These are phyloP conservation scores for Neonectria hederae DNA, from an alignment of 2,329 filamentous ascomycete species.

Conservation along the genomic window DNA sequence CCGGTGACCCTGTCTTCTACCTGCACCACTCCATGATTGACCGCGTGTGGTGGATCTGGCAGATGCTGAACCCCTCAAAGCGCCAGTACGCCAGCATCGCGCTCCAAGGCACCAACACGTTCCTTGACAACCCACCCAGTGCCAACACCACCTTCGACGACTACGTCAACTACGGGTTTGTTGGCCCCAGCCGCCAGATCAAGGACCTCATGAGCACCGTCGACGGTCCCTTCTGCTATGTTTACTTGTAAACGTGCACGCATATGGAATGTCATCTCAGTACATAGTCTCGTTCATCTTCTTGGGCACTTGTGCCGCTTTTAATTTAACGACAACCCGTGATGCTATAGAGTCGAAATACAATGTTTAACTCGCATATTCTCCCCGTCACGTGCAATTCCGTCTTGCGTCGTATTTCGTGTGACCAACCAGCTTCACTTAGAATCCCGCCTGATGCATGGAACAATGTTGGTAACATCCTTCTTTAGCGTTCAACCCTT, in stretches of 20 bases:
- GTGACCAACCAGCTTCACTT: neutral
- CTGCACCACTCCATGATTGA: conserved; percentile 46
- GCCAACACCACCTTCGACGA: conserved; percentile 41
- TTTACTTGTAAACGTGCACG: conserved; percentile 42
- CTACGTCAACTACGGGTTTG: conserved; percentile 40
- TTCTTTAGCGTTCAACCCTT: neutral
- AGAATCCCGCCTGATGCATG: neutral
- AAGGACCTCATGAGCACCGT: conserved; percentile 46
- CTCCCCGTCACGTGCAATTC: neutral
- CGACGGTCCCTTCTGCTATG: conserved; percentile 47
- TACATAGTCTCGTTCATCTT: conserved; percentile 4
- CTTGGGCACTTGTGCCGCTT: conserved; percentile 3
- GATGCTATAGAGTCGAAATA: conserved; percentile 14
- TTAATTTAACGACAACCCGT: conserved; percentile 11
- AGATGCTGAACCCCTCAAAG: conserved; percentile 42
- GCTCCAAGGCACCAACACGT: conserved; percentile 39
- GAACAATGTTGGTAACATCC: neutral
- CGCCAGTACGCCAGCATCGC: conserved; percentile 33
- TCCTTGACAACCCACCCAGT: conserved; percentile 37
- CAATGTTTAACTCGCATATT: conserved; percentile 9
- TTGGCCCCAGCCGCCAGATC: conserved; percentile 41
- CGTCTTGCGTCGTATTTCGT: neutral
- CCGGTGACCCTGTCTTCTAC: conserved; percentile 50
- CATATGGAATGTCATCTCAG: neutral
- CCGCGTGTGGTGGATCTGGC: conserved; percentile 44